A percentile compares a stretch with the other conserved stretches of the same genome.
Conservation (phyloP, 2,329 filamentous ascomycete species). For the Zalaria sp. region DNA sequence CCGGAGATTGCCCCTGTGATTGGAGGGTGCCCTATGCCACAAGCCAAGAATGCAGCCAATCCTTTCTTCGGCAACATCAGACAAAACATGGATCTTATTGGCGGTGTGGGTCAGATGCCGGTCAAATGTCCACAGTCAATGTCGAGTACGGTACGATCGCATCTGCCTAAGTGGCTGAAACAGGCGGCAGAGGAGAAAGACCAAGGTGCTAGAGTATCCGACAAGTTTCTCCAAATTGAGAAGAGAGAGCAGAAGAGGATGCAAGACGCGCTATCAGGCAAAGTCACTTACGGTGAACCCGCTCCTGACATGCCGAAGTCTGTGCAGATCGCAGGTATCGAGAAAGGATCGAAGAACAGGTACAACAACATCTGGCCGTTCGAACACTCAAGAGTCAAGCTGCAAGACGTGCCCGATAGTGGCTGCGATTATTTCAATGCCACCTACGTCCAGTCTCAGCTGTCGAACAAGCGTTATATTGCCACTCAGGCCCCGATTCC, state of each 20-base stretch:
- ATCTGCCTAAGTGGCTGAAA: constrained; percentile 65
- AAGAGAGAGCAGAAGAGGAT: constrained; percentile 80
- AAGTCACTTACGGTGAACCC: constrained; percentile 41
- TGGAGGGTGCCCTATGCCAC: constrained; percentile 74
- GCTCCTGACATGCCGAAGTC: constrained; percentile 14
- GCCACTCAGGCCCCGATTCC: constrained; percentile 89
- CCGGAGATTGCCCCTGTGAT: constrained; percentile 61
- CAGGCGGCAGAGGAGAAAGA: constrained; percentile 52
- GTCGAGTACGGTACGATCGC: constrained; percentile 29
- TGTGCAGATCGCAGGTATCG: constrained; percentile 77
- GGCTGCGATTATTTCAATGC: constrained; percentile 93
- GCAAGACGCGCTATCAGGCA: constrained; percentile 59
- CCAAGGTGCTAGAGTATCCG: constrained; percentile 65
- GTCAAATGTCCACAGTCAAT: constrained; percentile 44
- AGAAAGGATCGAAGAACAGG: constrained; percentile 87
- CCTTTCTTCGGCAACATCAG: constrained; percentile 95
- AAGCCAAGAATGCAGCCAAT: constrained; percentile 53
- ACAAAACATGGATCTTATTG: constrained; percentile 89
- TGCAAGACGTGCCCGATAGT: constrained; percentile 52
- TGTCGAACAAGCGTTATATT: constrained; percentile 87
- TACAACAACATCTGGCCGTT: constrained; percentile 98
- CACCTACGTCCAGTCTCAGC: constrained; percentile 65
- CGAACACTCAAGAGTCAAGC: constrained; percentile 76
- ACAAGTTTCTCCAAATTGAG: constrained; percentile 75
- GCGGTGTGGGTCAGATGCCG: constrained; percentile 72